Evolutionary conservation across 2,329 filamentous ascomycete genomes (phyloP).

Genomic region (Alternaria hordeiaustralica): DNA sequence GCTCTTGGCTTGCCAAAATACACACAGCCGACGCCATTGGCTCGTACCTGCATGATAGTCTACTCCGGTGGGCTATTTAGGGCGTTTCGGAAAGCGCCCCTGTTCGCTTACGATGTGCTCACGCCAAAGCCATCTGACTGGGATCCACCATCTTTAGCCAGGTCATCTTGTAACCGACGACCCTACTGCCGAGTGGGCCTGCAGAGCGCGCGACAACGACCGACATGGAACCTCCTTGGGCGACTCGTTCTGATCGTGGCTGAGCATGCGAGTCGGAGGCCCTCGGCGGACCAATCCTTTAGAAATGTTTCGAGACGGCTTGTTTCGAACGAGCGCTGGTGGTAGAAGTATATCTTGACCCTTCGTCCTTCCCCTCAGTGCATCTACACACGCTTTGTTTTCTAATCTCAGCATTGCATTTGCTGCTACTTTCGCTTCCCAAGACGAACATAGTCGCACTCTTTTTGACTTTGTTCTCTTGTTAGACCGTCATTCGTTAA

Average conservation of each 20-base stretch:
- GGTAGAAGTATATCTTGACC: conserved; percentile 34
- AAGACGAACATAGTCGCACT: conserved; percentile 42
- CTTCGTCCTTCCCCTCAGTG: conserved; percentile 19
- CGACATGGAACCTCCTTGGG: conserved; percentile 25
- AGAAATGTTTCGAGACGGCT: conserved; percentile 27
- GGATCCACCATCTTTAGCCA: conserved; percentile 21
- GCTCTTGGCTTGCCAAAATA: conserved; percentile 15
- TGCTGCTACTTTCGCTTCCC: conserved; percentile 24
- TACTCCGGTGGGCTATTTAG: conserved; percentile 26
- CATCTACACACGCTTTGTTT: conserved; percentile 21
- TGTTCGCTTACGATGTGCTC: conserved; percentile 21
- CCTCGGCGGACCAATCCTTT: conserved; percentile 21
- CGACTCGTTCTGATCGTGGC: conserved; percentile 26
- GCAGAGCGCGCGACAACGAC: conserved; percentile 41
- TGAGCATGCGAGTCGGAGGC: conserved; percentile 27
- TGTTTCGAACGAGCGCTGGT: conserved; percentile 34
- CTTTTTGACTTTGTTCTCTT: conserved; percentile 13
- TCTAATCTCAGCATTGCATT: conserved; percentile 19
- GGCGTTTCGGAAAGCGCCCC: conserved; percentile 41
- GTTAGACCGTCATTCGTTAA: conserved; percentile 29
- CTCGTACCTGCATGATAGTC: conserved; percentile 32
- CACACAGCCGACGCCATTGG: conserved; percentile 19
- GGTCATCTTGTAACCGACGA: conserved; percentile 21
- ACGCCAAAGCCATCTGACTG: conserved; percentile 21
- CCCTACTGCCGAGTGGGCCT: conserved; percentile 24